These are phyloP conservation scores for Trichoderma harzianum DNA, from an alignment of 2,329 filamentous ascomycete species.

Conservation along the genomic window DNA sequence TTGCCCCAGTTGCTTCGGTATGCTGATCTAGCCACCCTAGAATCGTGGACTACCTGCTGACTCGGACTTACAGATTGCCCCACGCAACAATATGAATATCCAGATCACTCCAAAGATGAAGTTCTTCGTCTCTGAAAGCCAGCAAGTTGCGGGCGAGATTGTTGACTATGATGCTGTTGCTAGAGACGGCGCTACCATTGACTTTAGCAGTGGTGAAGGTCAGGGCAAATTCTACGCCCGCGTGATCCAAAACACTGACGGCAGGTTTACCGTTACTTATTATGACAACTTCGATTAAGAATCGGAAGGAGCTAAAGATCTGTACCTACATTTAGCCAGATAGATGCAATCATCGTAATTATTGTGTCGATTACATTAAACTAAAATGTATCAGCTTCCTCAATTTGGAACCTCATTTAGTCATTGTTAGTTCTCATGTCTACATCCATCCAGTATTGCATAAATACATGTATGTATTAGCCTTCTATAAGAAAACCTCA, in stretches of 20 bases:
- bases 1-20: slow-evolving; percentile 11
- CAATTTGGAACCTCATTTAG: not conserved
- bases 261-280: slow-evolving; percentile 1
- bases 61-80: slow-evolving; percentile 2
- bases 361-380: not conserved
- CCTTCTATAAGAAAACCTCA: too few relatives aligned
- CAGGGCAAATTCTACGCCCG: slow-evolving; percentile 9
- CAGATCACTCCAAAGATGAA: slow-evolving; percentile 13
- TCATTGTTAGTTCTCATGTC: too few relatives aligned
- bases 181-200: slow-evolving; percentile 1
- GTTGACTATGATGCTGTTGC: not conserved
- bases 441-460: too few relatives aligned
- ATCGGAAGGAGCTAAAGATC: not conserved
- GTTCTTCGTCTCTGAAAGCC: slow-evolving; percentile 11
- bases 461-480: too few relatives aligned
- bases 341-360: not conserved
- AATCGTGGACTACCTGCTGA: not conserved
- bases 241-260: not conserved
- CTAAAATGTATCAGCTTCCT: not conserved
- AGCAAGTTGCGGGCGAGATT: slow-evolving; percentile 8
- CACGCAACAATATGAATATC: slow-evolving; percentile 1
- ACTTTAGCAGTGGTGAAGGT: slow-evolving; percentile 8
- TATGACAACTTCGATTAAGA: not conserved
- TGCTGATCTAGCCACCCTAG: not conserved
- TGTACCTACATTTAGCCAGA: not conserved